Evolutionary conservation across 192 early-diverging fungal genomes (phyloP).

Genomic region (Coemansia sp.): DNA sequence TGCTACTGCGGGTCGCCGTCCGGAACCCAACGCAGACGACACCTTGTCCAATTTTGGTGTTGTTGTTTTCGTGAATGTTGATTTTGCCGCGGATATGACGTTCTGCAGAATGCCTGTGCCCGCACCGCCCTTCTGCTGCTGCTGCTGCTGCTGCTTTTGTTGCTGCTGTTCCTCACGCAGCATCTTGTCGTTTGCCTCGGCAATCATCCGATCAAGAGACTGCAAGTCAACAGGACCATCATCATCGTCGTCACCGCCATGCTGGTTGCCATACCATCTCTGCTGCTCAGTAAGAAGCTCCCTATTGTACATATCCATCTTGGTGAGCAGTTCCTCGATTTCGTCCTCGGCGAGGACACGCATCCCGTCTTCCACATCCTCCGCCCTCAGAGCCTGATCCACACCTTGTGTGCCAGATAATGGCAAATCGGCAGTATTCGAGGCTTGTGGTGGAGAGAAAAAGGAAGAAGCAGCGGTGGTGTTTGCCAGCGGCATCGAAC

Average conservation of each 20-base stretch:
- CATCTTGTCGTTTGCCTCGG: slow-evolving; percentile 40
- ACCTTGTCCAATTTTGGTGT: neutral
- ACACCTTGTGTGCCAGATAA: neutral
- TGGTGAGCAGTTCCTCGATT: slow-evolving; percentile 37
- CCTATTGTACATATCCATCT: slow-evolving; percentile 54
- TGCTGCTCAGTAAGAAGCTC: slow-evolving; percentile 48
- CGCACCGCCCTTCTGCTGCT: slow-evolving; percentile 8
- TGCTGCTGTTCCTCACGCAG: slow-evolving; percentile 30
- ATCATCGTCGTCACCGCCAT: neutral
- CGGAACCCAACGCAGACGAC: neutral
- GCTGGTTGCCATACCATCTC: slow-evolving; percentile 24
- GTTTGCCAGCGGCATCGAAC: neutral
- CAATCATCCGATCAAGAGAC: slow-evolving; percentile 39
- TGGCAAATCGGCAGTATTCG: neutral
- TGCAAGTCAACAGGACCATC: slow-evolving; percentile 15
- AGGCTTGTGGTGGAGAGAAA: neutral
- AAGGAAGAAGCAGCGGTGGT: neutral
- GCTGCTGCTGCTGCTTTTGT: slow-evolving; percentile 4
- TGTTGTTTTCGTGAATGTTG: slow-evolving; percentile 31
- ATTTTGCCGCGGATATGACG: slow-evolving; percentile 37
- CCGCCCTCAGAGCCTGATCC: slow-evolving; percentile 11
- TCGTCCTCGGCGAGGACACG: slow-evolving; percentile 42
- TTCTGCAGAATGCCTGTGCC: slow-evolving; percentile 29
- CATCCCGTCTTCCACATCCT: slow-evolving; percentile 54
- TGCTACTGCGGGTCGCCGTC: slow-evolving; percentile 13